phyloP scores from a whole-genome alignment of 2,329 filamentous ascomycete genomes.

The Diaporthe citrichinensis region DNA sequence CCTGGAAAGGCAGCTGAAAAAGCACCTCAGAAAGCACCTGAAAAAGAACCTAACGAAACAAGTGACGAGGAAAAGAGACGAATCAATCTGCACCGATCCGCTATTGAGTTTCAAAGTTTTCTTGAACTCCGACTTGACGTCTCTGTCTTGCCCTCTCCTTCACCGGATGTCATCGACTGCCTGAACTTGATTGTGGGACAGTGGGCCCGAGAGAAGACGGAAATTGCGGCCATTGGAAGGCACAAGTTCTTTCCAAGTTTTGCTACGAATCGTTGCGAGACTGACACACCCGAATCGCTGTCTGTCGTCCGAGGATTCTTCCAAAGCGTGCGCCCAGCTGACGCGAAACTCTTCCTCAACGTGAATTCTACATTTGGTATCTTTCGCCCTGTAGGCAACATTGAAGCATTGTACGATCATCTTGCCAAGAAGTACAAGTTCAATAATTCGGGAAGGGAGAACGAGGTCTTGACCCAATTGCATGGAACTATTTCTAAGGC shows the following conservation, averaged over 20 bases:
- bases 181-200: neutral
- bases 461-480: conserved; percentile 48
- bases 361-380: conserved; percentile 68
- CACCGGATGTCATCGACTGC: neutral
- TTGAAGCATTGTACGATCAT: conserved; percentile 57
- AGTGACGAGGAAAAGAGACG: neutral
- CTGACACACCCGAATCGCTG: no score
- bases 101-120: no score
- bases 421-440: no score
- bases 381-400: conserved; percentile 58
- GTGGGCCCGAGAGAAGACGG: neutral
- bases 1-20: no score
- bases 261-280: no score
- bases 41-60: no score
- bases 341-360: conserved; percentile 68
- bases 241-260: neutral
- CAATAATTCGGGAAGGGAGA: no score
- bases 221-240: neutral
- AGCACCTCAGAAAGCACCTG: no score
- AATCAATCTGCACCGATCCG: no score
- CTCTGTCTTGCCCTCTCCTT: no score
- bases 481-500: conserved; percentile 57
- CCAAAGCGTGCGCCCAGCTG: conserved; percentile 67
- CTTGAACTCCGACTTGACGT: no score
- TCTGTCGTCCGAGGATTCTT: conserved; percentile 67